Evolutionary conservation across 202 grass and related monocot species (phyloP).

Genomic region (Eragrostis tef): DNA sequence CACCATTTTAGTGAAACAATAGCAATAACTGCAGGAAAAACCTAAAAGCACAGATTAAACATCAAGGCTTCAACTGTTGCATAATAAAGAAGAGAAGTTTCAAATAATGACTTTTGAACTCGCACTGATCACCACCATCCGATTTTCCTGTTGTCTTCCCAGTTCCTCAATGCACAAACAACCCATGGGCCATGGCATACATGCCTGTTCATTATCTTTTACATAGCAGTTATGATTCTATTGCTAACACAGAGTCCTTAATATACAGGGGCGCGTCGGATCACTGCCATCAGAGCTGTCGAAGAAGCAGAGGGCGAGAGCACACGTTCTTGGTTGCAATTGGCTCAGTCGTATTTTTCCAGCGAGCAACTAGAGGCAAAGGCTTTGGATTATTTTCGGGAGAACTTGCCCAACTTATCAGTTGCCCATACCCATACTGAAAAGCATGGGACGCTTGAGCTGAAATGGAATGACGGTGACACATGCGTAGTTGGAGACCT

Average conservation of each 20-base stretch:
- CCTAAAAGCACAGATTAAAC: not conserved
- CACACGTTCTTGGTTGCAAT: constrained; percentile 59
- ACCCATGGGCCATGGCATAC: not conserved
- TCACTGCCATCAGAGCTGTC: constrained; percentile 67
- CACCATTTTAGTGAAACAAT: not conserved
- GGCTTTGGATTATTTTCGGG: constrained; percentile 70
- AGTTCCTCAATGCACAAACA: not conserved
- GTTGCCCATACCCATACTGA: constrained; percentile 51
- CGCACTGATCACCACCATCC: not conserved
- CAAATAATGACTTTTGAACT: not conserved
- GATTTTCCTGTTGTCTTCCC: not conserved
- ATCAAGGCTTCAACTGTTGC: not conserved
- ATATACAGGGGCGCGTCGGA: constrained; percentile 58
- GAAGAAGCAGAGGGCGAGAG: constrained; percentile 64
- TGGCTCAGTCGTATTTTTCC: constrained; percentile 56
- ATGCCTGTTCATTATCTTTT: not conserved
- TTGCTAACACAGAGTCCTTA: constrained; percentile 38
- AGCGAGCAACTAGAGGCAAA: constrained; percentile 67
- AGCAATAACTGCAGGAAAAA: not conserved
- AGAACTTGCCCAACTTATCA: constrained; percentile 68
- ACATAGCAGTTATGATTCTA: not conserved
- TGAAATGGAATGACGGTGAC: constrained; percentile 69
- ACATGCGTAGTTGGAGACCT: constrained; percentile 43
- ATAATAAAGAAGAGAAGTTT: not conserved
- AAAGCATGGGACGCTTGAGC: constrained; percentile 55